Conservation (phyloP, 2,329 filamentous ascomycete species). For the Phaeosphaeriaceae sp. region DNA sequence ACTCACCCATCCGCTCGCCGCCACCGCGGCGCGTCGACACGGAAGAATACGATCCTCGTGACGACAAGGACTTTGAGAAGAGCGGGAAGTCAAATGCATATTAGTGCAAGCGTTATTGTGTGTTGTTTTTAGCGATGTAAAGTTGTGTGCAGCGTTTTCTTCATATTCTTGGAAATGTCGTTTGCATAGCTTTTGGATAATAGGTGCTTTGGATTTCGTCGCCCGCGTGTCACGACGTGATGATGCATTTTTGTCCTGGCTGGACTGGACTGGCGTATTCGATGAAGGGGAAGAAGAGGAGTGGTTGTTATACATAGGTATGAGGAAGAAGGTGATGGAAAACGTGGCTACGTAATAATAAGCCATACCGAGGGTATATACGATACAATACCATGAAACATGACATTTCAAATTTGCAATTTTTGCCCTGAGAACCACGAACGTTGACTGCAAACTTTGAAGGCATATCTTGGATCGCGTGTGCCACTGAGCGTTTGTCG, state of each 20-base stretch:
- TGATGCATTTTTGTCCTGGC: background rate
- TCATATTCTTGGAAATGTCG: background rate
- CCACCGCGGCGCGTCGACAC: constrained; percentile 17
- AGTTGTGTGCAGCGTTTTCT: background rate
- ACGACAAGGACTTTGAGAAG: constrained; percentile 17
- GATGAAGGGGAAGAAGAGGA: background rate
- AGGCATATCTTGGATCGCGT: too few relatives aligned
- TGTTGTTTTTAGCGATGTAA: background rate
- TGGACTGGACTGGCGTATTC: background rate
- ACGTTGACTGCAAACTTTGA: too few relatives aligned
- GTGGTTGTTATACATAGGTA: constrained; percentile 2
- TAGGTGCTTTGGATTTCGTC: background rate
- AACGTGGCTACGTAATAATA: background rate
- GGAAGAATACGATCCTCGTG: constrained; percentile 8
- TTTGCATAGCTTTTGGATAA: background rate
- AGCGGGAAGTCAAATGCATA: constrained; percentile 4
- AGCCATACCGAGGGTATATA: constrained; percentile 1
- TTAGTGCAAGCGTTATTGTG: constrained; percentile 2
- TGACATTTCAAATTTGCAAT: too few relatives aligned
- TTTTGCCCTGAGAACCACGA: too few relatives aligned
- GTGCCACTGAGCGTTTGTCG: too few relatives aligned
- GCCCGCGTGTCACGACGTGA: background rate
- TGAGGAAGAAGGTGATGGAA: background rate
- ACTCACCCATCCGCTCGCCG: constrained; percentile 12
- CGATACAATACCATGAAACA: background rate